Base-by-base conservation (phyloP, 768 basidiomycete genomes). In the Daedalea quercina region DNA sequence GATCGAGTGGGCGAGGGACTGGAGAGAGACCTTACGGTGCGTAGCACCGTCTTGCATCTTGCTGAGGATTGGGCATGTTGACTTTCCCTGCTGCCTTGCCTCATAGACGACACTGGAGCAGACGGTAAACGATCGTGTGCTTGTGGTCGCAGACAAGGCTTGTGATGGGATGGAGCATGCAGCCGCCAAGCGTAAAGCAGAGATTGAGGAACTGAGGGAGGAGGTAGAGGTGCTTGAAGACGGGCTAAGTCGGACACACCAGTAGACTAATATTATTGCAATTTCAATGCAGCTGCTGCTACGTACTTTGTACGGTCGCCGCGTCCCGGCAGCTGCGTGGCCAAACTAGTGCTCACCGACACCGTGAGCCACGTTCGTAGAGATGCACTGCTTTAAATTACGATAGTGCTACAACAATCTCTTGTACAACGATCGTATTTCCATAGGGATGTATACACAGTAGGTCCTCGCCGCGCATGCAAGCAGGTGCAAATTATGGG, bases 11-110 rank as follows among this genome's bases (percentile, higher is more conserved):
- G 79, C 6, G 72, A 81, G 45, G 84, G 87, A 0, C 70, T 87
- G 34, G 73, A 76, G 44, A 73, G 86, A 43, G 86, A 90, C 66
- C 66, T 88, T 20, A 73, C 75, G 73, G 87, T 84, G 62, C 41
- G 73, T 57, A 31, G 33, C 59, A 28, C 11, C 11, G 28, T 11
- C n/a, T 59, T 44, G 28, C 35, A 4, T 42, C 40, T 56, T 13
- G n/a, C n/a, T n/a, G n/a, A n/a, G n/a, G n/a, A n/a, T n/a, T n/a
- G n/a, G n/a, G n/a, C n/a, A n/a, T n/a, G 11, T 40, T 41, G 44
- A 4, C 45, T 20, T 49, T 15, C 57, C 50, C 47, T 19, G 41
- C n/a, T 54, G n/a, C 37, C 7, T 41, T 49, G 28, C n/a, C 40
- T 44, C 24, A 20, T 42, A 87, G 86, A 62, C 59, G 22, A 73